Evolutionary conservation across 176 grass and related monocot genomes (phyloP).

Genomic region (Oryza australiensis): DNA sequence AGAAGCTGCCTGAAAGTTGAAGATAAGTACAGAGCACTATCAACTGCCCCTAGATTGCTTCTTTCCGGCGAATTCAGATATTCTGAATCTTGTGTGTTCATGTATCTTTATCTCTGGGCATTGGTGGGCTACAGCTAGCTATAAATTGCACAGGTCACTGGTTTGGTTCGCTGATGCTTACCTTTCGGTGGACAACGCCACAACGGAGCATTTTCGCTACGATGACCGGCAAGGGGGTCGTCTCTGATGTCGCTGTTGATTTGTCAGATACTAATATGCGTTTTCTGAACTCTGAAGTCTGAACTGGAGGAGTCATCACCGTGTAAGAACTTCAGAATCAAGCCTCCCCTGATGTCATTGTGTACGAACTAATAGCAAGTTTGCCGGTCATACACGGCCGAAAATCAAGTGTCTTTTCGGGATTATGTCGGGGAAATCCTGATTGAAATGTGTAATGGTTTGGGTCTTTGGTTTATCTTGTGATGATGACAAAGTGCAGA

Average conservation of each 20-base stretch:
- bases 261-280: neutral
- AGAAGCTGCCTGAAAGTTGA: neutral
- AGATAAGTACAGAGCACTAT: neutral
- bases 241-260: neutral
- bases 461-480: neutral
- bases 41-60: neutral
- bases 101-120: neutral
- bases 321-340: neutral
- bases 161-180: neutral
- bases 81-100: neutral
- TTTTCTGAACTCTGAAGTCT: neutral
- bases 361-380: neutral
- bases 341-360: neutral
- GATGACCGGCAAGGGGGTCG: neutral
- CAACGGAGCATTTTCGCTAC: neutral
- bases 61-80: conserved; percentile 2
- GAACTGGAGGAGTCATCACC: neutral
- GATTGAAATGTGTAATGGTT: neutral
- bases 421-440: neutral
- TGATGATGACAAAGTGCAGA: neutral
- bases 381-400: no score
- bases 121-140: neutral
- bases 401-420: no score
- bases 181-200: neutral
- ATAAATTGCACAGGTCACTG: neutral